Base-by-base conservation (phyloP, 345 rosid species). In the Gossypium bickii region DNA sequence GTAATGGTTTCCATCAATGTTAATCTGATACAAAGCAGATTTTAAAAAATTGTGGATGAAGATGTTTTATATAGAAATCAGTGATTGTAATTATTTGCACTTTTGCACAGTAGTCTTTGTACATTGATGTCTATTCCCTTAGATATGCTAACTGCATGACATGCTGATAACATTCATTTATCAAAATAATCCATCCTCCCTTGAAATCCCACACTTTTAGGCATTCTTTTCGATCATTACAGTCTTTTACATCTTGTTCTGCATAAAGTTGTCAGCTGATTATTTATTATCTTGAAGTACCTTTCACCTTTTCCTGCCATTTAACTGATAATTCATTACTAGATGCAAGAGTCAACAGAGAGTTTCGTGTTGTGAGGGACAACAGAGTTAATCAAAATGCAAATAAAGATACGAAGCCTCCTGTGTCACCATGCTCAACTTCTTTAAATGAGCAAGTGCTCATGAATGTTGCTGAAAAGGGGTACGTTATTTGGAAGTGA, bases 351-450 rank as follows among this genome's bases (percentile, higher is more conserved):
- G 53, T 73, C 29, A 81, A 2, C 64, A 80, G 77, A 82, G 82
- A 84, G 77, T 86, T 84, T 78, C 87, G 87, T 64, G 87, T 92
- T 53, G 94, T 92, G 77, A 85, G 89, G 76, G 97, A 92, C 84
- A 93, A 89, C 78, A 88, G 94, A 78, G 80, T 87, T 74, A 89
- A 80, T 58, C 82, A 44, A 52, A 85, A 76, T 78, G 64, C 79
- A 72, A 77, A 69, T 82, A 79, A 58, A 73, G 97, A 90, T 70
- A 48, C 43, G 24, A 87, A 85, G 73, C 82, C 88, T 74, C 78
- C 83, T 66, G 71, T 78, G 15, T 74, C 60, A 27, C 83, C 80
- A 68, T 79, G 72, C 49, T 80, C 82, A 34, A 71, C 73, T 12
- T 80, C 86, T 63, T 45, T 75, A 59, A 77, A 75, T 15, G 85